A percentile compares a stretch with the other conserved stretches of the same genome.
These are phyloP conservation scores for Penicillium ucsense DNA, from an alignment of 495 filamentous ascomycete genomes.

Conservation along the genomic window DNA sequence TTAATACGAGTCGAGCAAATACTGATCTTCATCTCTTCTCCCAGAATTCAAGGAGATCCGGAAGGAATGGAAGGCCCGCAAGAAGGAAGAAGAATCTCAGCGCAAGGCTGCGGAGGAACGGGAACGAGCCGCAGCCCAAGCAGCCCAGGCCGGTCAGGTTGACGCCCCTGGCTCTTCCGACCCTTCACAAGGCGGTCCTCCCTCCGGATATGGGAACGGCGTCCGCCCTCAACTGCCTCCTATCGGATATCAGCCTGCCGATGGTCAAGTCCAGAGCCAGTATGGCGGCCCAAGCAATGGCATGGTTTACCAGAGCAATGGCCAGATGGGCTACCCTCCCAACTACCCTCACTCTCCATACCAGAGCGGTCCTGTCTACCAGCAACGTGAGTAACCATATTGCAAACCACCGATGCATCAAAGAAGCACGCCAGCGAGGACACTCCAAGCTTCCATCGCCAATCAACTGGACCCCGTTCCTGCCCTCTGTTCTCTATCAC, in stretches of 20 bases:
- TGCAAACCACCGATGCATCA: background rate
- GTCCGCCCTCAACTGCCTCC: conserved; percentile 70
- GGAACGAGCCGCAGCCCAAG: conserved; percentile 54
- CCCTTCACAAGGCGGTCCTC: conserved; percentile 45
- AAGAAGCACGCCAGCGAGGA: conserved; percentile 4
- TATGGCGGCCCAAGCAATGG: conserved; percentile 54
- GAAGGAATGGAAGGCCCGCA: conserved; percentile 97
- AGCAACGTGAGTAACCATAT: conserved; percentile 50
- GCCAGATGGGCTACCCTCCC: conserved; percentile 58
- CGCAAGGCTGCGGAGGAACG: conserved; percentile 90
- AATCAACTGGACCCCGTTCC: conserved; percentile 4
- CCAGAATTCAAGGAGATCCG: conserved; percentile 98
- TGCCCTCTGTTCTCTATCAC: background rate
- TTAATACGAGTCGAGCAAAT: background rate
- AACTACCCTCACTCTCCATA: conserved; percentile 73
- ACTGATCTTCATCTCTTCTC: conserved; percentile 4
- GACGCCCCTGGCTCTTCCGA: conserved; percentile 48
- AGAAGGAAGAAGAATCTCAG: conserved; percentile 92
- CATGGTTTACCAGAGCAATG: conserved; percentile 51
- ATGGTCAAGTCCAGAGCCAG: conserved; percentile 50
- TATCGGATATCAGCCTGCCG: conserved; percentile 68
- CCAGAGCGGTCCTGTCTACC: conserved; percentile 65
- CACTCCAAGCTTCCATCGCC: conserved; percentile 4
- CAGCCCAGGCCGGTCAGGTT: conserved; percentile 41
- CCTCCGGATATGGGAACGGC: conserved; percentile 47